Conservation (phyloP, 2,329 filamentous ascomycete genomes). For the Cadophora malorum region DNA sequence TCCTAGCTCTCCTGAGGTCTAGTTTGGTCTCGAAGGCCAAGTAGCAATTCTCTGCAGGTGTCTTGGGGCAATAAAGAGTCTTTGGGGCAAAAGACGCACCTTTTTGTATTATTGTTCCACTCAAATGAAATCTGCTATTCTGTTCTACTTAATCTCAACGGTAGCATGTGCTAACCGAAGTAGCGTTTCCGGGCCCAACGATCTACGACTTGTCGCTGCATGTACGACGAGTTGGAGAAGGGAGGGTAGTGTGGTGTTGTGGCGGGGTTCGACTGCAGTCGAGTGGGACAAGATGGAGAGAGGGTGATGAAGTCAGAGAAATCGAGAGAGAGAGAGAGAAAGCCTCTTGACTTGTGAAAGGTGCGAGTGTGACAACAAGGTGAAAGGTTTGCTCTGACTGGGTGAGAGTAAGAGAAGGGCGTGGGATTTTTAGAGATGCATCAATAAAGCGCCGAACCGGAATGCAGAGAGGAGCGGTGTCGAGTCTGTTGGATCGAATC, state of each 20-base stretch:
- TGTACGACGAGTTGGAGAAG: slow-evolving; percentile 47
- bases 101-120: slow-evolving; percentile 6
- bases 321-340: not conserved
- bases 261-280: slow-evolving; percentile 14
- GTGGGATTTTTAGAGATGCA: not conserved
- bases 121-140: slow-evolving; percentile 2
- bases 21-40: not conserved
- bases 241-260: slow-evolving; percentile 13
- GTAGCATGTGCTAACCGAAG: slow-evolving; percentile 47
- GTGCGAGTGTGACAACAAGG: not conserved
- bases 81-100: slow-evolving; percentile 7
- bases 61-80: not conserved
- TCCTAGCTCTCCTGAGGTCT: not conserved
- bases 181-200: slow-evolving; percentile 54
- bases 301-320: not conserved
- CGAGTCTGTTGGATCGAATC: not conserved
- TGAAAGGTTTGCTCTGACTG: not conserved
- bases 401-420: not conserved
- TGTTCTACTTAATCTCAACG: slow-evolving; percentile 31
- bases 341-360: not conserved
- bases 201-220: slow-evolving; percentile 60
- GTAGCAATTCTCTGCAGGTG: not conserved
- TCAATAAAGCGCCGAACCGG: slow-evolving; percentile 5
- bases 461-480: slow-evolving; percentile 11
- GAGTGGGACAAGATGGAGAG: slow-evolving; percentile 8